A percentile compares a stretch with the other conserved stretches of the same genome.
These are phyloP conservation scores for Globisporangium canariense DNA, from an alignment of 352 stramenopile genomes.

Conservation along the genomic window DNA sequence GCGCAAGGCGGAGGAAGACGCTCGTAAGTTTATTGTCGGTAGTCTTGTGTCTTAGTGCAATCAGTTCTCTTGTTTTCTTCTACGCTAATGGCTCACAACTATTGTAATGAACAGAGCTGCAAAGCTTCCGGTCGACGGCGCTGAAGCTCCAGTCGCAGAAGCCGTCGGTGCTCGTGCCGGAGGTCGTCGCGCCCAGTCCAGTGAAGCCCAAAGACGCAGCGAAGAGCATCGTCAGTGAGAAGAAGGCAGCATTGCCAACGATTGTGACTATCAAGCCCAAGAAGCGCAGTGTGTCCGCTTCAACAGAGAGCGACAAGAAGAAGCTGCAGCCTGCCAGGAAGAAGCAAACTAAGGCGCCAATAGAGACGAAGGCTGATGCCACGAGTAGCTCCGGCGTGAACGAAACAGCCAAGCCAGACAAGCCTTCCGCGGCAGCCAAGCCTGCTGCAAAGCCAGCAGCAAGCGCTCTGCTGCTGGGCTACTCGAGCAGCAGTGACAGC, in stretches of 20 bases:
- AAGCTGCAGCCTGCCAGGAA: slow-evolving; percentile 21
- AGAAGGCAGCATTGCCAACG: slow-evolving; percentile 10
- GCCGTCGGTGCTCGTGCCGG: slow-evolving; percentile 21
- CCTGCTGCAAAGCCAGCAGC: slow-evolving; percentile 3
- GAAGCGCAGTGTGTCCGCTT: slow-evolving; percentile 28
- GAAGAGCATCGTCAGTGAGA: slow-evolving; percentile 2
- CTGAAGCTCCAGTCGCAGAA: slow-evolving; percentile 56
- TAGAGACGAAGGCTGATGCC: too few species aligned
- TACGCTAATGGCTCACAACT: neutral
- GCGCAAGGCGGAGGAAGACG: slow-evolving; percentile 30
- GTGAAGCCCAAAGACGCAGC: neutral
- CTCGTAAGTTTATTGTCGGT: slow-evolving; percentile 24
- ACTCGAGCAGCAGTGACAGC: slow-evolving; percentile 54
- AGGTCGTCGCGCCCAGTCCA: slow-evolving; percentile 4
- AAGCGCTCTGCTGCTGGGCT: slow-evolving; percentile 36
- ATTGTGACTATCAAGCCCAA: slow-evolving; percentile 53
- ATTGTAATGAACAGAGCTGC: slow-evolving; percentile 34
- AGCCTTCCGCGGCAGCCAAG: neutral
- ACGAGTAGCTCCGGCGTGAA: neutral
- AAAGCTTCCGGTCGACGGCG: slow-evolving; percentile 58
- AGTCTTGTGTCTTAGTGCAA: too few species aligned
- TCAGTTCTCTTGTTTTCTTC: neutral
- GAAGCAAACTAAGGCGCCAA: neutral
- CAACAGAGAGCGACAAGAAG: slow-evolving; percentile 21
- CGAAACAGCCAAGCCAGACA: neutral